Evolutionary conservation across 768 basidiomycete genomes (phyloP).

Genomic region (Hygrophoropsis aurantiaca): DNA sequence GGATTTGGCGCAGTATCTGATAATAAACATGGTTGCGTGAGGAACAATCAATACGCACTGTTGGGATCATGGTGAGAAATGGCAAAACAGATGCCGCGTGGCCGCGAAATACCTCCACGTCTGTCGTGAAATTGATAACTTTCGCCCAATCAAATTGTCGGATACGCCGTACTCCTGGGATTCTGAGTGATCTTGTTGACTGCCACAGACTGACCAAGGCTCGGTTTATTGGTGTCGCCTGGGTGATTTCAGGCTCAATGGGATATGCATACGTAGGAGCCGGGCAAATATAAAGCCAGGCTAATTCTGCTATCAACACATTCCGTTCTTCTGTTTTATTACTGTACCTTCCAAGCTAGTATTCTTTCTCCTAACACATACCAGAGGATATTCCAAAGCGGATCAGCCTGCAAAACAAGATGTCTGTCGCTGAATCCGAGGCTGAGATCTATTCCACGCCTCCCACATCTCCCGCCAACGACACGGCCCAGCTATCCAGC

Average conservation of each 20-base stretch:
- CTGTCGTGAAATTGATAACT: constrained; percentile 18
- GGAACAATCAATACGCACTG: constrained; percentile 3
- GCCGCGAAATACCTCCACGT: constrained; percentile 3
- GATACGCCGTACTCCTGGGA: constrained; percentile 16
- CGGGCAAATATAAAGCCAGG: constrained; percentile 21
- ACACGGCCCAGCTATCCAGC: constrained; percentile 10
- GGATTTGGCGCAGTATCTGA: no score
- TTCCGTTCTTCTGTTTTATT: no score
- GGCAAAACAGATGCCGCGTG: not conserved
- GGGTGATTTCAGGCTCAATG: constrained; percentile 21
- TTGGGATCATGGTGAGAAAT: constrained; percentile 22
- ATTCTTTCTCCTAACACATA: constrained; percentile 6
- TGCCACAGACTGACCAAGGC: not conserved
- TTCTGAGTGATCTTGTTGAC: constrained; percentile 13
- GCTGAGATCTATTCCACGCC: constrained; percentile 44
- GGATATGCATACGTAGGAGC: not conserved
- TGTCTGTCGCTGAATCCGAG: constrained; percentile 32
- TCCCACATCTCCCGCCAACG: constrained; percentile 36
- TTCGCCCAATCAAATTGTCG: constrained; percentile 12
- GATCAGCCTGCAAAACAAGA: constrained; percentile 18
- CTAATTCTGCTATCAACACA: not conserved
- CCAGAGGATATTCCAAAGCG: constrained; percentile 5
- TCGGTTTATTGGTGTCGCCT: constrained; percentile 17
- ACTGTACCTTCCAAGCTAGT: constrained; percentile 7
- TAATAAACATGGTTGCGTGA: constrained; percentile 9